These are phyloP conservation scores for Ganoderma meredithae DNA, from an alignment of 1,284 basidiomycete species.

Conservation along the genomic window DNA sequence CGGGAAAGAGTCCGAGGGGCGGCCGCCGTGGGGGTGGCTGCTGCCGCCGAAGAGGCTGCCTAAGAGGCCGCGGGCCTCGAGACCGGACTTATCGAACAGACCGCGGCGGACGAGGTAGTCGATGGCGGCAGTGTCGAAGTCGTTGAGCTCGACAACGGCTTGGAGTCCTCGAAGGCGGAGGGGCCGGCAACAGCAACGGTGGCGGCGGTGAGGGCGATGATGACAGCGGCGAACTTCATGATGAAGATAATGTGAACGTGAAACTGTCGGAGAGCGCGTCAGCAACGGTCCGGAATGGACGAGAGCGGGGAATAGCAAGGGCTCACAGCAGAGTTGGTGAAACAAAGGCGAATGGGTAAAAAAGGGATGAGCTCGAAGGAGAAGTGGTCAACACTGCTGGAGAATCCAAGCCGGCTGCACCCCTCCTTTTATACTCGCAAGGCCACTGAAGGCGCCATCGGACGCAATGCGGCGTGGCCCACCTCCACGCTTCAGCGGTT, in stretches of 20 bases:
- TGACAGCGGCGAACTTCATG: constrained; percentile 4
- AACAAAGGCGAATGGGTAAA: background rate
- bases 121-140: background rate
- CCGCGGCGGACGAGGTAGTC: background rate
- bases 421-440: background rate
- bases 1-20: background rate
- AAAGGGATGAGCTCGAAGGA: background rate
- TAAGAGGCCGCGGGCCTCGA: background rate
- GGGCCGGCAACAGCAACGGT: constrained; percentile 1
- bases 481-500: background rate
- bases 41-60: background rate
- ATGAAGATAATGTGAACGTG: background rate
- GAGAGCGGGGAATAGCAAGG: background rate
- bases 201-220: background rate
- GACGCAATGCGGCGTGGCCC: background rate
- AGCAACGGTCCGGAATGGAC: background rate
- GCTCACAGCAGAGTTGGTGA: constrained; percentile 2
- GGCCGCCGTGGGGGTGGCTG: no score
- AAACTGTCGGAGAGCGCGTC: background rate
- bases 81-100: background rate
- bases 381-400: constrained; percentile 5
- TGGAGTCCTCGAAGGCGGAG: background rate
- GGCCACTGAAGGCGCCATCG: background rate
- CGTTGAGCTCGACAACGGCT: background rate
- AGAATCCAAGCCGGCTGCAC: background rate